Conservation (phyloP, 2,329 filamentous ascomycete species). For the Aureobasidium melanogenum region DNA sequence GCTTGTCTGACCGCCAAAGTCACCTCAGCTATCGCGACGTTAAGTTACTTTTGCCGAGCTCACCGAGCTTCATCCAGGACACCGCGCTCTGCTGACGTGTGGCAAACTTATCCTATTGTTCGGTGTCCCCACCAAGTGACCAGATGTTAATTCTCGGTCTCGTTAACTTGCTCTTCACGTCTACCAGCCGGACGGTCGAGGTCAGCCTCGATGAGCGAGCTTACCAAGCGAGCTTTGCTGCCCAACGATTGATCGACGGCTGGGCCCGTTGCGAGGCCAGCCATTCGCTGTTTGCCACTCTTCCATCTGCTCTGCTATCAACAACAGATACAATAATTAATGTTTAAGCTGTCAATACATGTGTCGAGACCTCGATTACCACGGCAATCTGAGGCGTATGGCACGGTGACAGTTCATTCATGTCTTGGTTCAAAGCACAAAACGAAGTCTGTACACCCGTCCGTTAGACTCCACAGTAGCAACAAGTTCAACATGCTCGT, state of each 20-base stretch:
- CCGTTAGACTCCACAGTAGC: no score
- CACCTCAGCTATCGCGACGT: background rate
- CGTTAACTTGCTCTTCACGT: background rate
- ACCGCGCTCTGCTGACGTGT: background rate
- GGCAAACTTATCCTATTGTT: background rate
- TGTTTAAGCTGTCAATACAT: background rate
- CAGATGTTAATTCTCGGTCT: background rate
- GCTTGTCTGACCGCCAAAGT: background rate
- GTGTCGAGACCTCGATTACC: background rate
- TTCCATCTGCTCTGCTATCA: background rate
- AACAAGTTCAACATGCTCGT: background rate
- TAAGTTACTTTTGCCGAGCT: background rate
- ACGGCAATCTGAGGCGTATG: no score
- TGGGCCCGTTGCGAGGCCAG: background rate
- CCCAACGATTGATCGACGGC: constrained; percentile 3
- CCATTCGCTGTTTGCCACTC: background rate
- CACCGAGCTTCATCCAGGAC: constrained; percentile 7
- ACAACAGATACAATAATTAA: background rate
- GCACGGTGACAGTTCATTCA: no score
- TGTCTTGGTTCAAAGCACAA: no score
- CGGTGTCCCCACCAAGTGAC: background rate
- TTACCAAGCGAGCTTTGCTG: constrained; percentile 7
- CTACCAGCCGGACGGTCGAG: background rate
- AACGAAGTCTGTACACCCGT: no score
- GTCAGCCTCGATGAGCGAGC: background rate